Evolutionary conservation across 805 yeast species (phyloP), one percentile per base, ranked within the genome.

Genomic region (Yamadazyma kitorensis): DNA sequence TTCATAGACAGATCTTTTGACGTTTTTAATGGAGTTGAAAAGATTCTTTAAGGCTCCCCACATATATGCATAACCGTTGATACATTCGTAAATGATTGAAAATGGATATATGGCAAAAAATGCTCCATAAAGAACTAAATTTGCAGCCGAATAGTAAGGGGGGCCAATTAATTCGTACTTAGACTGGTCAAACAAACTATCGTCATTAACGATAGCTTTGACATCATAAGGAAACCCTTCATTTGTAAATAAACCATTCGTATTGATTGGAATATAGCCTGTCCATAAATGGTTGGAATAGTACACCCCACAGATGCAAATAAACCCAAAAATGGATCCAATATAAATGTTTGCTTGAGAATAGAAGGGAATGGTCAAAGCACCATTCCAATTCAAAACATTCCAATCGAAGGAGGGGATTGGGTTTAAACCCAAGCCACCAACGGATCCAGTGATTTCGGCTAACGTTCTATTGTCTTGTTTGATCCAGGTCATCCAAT

Each of bases 61-160:
- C 39, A 34, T 34, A 11, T 20, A 35, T 21, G 14, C 25, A 11
- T 21, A 27, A 19, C 74, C 75, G 14, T 64, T 65, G 32, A 59
- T 49, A 32, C 67, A 48, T 14, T 75, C 68, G 48, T 74, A 74
- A 1, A 70, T 52, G 22, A 78, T 67, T 12, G 74, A 64, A 43
- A 78, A 70, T 6, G 84, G 80, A 44, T 76, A 76, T 32, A 73
- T 52, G 29, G 73, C 72, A 50, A 76, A 76, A 46, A 29, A 40
- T 8, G 45, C 52, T 19, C 60, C 60, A 31, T 49, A 52, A 14
- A 29, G 32, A 9, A 56, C 50, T 36, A 56, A 37, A 21, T 53
- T 51, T 8, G 47, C 58, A 17, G 61, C 61, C 3, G 53, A 31
- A 33, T 48, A 54, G 34, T 40, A 55, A 15, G 61, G 61, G 4